Conservation (phyloP, 2,329 filamentous ascomycete species). For the Alternaria panax region DNA sequence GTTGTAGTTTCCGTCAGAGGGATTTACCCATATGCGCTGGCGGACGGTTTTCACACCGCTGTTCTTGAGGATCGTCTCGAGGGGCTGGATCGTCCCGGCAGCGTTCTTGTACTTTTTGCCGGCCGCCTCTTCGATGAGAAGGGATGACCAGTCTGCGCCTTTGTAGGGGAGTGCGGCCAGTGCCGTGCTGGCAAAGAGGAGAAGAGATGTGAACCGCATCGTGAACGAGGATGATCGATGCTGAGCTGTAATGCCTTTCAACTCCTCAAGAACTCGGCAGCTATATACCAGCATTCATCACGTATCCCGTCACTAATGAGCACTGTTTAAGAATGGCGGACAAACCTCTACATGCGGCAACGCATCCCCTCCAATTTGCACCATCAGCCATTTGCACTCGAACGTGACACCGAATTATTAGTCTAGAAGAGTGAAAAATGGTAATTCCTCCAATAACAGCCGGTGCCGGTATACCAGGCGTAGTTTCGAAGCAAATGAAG, state of each 20-base stretch:
- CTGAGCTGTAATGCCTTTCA: not conserved
- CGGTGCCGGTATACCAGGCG: not conserved
- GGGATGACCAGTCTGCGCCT: constrained; percentile 75
- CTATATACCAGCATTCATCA: not conserved
- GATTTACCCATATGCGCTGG: constrained; percentile 75
- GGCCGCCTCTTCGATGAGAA: constrained; percentile 67
- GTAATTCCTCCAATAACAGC: constrained; percentile 17
- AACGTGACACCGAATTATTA: not conserved
- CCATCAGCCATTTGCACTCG: not conserved
- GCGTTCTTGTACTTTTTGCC: constrained; percentile 68
- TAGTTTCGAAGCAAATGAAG: constrained; percentile 15
- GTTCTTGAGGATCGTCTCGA: constrained; percentile 69
- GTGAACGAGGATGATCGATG: constrained; percentile 5
- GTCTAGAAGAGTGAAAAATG: not conserved
- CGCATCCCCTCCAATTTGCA: constrained; percentile 2
- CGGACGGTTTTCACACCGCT: constrained; percentile 74
- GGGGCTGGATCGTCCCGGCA: constrained; percentile 59
- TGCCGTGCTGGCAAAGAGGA: constrained; percentile 31
- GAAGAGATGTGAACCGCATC: constrained; percentile 39
- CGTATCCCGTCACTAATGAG: not conserved
- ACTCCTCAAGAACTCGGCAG: not conserved
- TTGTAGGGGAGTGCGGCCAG: constrained; percentile 65
- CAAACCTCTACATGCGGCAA: constrained; percentile 1
- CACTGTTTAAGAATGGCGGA: not conserved
- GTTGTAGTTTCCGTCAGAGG: constrained; percentile 68